A percentile compares a stretch with the other conserved stretches of the same genome.
These are phyloP conservation scores for Trichoderma sp. DNA, from an alignment of 2,329 filamentous ascomycete species.

Conservation along the genomic window DNA sequence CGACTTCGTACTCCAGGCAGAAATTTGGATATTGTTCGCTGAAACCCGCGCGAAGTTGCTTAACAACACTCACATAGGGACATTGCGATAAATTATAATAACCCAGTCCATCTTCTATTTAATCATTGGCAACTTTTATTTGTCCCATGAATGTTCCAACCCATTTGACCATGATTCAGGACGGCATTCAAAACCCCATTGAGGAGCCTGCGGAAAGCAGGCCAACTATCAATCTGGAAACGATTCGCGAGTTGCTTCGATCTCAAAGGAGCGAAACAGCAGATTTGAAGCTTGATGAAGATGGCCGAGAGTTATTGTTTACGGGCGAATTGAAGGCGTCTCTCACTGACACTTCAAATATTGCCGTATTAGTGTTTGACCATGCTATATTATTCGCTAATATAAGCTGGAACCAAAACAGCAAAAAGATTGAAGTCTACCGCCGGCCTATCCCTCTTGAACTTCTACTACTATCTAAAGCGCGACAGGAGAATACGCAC, in stretches of 20 bases:
- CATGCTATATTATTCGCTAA: background rate
- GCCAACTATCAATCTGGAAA: background rate
- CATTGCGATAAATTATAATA: background rate
- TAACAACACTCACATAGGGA: background rate
- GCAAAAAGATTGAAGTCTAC: background rate
- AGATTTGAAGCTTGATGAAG: background rate
- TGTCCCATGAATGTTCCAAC: too few relatives aligned
- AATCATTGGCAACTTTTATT: too few relatives aligned
- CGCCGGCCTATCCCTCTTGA: background rate
- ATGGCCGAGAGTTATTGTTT: background rate
- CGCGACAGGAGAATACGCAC: background rate
- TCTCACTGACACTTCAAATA: background rate
- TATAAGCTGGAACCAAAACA: background rate
- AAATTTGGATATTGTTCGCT: background rate
- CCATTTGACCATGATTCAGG: background rate
- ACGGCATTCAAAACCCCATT: background rate
- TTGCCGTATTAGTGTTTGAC: background rate
- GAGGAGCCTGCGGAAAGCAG: background rate
- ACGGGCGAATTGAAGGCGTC: background rate
- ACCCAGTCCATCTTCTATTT: too few relatives aligned
- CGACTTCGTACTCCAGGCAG: background rate
- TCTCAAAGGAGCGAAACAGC: background rate
- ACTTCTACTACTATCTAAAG: background rate
- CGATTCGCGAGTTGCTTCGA: background rate
- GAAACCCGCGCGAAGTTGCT: too few relatives aligned